These are phyloP conservation scores for Aspergillus ostianus DNA, from an alignment of 495 filamentous ascomycete species.

Conservation along the genomic window DNA sequence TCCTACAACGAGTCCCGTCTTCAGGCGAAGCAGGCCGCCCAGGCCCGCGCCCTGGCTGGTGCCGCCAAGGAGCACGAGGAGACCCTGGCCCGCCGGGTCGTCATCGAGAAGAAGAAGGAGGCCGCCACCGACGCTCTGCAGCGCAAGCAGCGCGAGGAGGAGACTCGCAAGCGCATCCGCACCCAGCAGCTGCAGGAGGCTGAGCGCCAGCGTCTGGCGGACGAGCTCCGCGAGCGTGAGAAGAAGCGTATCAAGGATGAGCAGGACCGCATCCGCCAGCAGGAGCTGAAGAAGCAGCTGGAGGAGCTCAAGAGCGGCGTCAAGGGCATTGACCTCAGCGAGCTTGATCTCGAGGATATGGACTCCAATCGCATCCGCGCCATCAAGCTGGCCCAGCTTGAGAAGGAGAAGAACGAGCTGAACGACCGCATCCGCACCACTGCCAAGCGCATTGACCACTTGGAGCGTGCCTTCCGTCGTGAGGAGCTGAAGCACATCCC, in stretches of 20 bases:
- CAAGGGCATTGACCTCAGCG: slow-evolving; percentile 74
- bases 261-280: slow-evolving; percentile 84
- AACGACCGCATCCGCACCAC: slow-evolving; percentile 86
- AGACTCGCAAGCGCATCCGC: slow-evolving; percentile 75
- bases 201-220: slow-evolving; percentile 79
- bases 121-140: slow-evolving; percentile 80
- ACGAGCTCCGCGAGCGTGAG: slow-evolving; percentile 90
- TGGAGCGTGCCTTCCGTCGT: slow-evolving; percentile 93
- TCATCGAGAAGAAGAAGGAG: slow-evolving; percentile 97
- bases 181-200: slow-evolving; percentile 84
- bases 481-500: slow-evolving; percentile 91
- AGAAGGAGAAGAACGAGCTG: slow-evolving; percentile 95
- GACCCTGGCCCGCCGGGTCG: slow-evolving; percentile 78
- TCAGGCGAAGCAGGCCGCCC: slow-evolving; percentile 75
- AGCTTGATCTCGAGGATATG: slow-evolving; percentile 78
- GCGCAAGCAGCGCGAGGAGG: slow-evolving; percentile 87
- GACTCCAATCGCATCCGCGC: slow-evolving; percentile 86
- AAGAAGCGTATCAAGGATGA: slow-evolving; percentile 84
- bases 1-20: slow-evolving; percentile 75
- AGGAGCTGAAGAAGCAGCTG: slow-evolving; percentile 93
- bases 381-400: slow-evolving; percentile 91
- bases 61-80: slow-evolving; percentile 89
- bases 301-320: slow-evolving; percentile 87
- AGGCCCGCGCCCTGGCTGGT: slow-evolving; percentile 76
- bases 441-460: slow-evolving; percentile 93